phyloP scores from a whole-genome alignment of 176 grass and related monocot genomes.

The Carex myosuroides region DNA sequence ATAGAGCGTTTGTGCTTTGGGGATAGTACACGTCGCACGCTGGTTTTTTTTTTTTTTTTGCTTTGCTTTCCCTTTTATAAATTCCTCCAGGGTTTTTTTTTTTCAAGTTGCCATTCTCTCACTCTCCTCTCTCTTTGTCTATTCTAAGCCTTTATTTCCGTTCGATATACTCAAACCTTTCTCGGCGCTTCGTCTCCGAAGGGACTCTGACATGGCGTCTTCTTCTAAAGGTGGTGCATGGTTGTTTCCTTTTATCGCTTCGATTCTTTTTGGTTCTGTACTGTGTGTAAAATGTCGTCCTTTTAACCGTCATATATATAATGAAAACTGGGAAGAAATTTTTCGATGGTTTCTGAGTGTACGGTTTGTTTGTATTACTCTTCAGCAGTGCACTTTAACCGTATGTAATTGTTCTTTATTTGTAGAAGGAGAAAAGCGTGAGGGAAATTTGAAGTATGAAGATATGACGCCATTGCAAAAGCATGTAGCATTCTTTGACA shows the following conservation, averaged over 20 bases:
- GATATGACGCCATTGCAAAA: slow-evolving; percentile 51
- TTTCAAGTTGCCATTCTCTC: no score
- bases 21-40: background rate
- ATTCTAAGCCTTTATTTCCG: background rate
- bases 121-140: background rate
- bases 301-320: background rate
- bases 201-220: background rate
- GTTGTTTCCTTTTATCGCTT: background rate
- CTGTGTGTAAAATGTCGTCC: background rate
- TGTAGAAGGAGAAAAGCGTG: background rate
- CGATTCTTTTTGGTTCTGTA: background rate
- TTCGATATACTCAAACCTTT: background rate
- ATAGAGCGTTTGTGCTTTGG: background rate
- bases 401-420: background rate
- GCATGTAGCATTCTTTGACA: slow-evolving; percentile 56
- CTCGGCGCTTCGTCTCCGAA: background rate
- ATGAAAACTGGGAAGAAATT: slow-evolving; percentile 15
- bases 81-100: background rate
- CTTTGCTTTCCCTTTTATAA: background rate
- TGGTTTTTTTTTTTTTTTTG: no score
- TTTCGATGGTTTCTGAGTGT: background rate
- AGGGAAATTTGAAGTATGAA: background rate
- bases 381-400: background rate
- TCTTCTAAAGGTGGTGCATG: background rate
- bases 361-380: background rate